A percentile compares a stretch with the other conserved stretches of the same genome.
Evolutionary conservation across 2,329 filamentous ascomycete genomes (phyloP).

Genomic region (Colletotrichum sp.): DNA sequence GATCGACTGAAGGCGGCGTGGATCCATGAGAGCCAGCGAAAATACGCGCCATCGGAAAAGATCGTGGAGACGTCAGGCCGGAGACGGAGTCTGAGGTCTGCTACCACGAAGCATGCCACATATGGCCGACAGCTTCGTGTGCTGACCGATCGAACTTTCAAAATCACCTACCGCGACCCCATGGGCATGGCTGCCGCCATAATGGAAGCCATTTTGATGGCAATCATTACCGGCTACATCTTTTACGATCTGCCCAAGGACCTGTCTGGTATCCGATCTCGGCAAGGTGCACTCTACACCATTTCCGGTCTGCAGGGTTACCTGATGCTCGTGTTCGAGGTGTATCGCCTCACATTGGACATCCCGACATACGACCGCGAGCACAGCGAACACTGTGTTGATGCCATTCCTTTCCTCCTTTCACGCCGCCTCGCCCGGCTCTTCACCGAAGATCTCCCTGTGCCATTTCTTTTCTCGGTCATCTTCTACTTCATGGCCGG

Average conservation of each 20-base stretch:
- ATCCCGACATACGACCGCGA: conserved; percentile 80
- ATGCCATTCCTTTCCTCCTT: conserved; percentile 71
- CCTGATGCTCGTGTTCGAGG: conserved; percentile 77
- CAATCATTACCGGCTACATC: conserved; percentile 74
- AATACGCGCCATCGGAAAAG: conserved; percentile 27
- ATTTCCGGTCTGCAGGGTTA: conserved; percentile 77
- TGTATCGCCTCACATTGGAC: conserved; percentile 76
- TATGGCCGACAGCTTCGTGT: conserved; percentile 69
- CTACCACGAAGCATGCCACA: conserved; percentile 51
- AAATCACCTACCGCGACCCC: conserved; percentile 77
- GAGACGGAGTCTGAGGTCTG: not conserved
- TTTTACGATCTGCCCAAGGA: conserved; percentile 71
- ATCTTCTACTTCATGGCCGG: conserved; percentile 83
- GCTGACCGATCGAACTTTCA: conserved; percentile 71
- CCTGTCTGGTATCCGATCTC: conserved; percentile 74
- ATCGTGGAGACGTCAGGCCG: conserved; percentile 7
- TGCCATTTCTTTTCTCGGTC: conserved; percentile 72
- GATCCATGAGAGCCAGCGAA: conserved; percentile 35
- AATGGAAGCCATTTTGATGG: conserved; percentile 73
- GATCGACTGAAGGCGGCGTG: conserved; percentile 66
- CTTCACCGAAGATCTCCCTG: conserved; percentile 74
- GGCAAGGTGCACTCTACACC: conserved; percentile 76
- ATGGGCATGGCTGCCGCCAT: conserved; percentile 76
- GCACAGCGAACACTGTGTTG: conserved; percentile 73
- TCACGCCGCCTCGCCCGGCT: conserved; percentile 73